phyloP scores from a whole-genome alignment of 2,329 filamentous ascomycete genomes.

The Xylaria sp. region DNA sequence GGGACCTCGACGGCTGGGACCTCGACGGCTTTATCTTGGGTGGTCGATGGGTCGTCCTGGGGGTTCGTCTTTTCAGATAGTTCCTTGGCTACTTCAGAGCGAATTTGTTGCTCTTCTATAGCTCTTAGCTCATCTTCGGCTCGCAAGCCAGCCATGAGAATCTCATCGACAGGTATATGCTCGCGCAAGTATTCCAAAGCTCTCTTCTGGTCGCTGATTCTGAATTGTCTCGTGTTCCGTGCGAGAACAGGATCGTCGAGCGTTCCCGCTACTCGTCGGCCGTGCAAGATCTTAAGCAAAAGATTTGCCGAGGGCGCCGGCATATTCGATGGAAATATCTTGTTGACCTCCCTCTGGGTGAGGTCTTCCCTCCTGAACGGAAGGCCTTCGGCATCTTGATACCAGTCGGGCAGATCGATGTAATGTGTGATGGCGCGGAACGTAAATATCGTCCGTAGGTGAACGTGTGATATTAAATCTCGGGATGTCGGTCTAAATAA shows the following conservation, averaged over 20 bases:
- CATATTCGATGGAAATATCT: slow-evolving; percentile 63
- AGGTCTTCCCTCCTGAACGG: slow-evolving; percentile 64
- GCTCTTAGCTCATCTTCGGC: slow-evolving; percentile 71
- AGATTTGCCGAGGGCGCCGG: slow-evolving; percentile 60
- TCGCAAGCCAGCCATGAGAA: slow-evolving; percentile 68
- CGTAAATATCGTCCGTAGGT: slow-evolving; percentile 47
- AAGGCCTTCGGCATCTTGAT: slow-evolving; percentile 66
- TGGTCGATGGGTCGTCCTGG: slow-evolving; percentile 33
- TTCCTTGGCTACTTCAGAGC: slow-evolving; percentile 39
- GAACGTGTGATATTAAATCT: slow-evolving; percentile 38
- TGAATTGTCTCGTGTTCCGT: slow-evolving; percentile 60
- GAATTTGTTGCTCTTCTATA: slow-evolving; percentile 55
- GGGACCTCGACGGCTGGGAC: slow-evolving; percentile 31
- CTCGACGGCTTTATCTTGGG: slow-evolving; percentile 27
- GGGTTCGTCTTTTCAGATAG: slow-evolving; percentile 35
- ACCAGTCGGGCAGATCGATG: slow-evolving; percentile 66
- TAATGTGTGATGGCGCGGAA: slow-evolving; percentile 62
- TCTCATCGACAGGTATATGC: slow-evolving; percentile 67
- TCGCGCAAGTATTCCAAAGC: slow-evolving; percentile 67
- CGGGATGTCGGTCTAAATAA: slow-evolving; percentile 19
- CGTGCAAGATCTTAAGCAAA: slow-evolving; percentile 69
- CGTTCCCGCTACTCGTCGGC: slow-evolving; percentile 71
- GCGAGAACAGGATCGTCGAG: slow-evolving; percentile 67
- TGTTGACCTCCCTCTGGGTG: slow-evolving; percentile 57
- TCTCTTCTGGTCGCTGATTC: slow-evolving; percentile 54